Base-by-base conservation (phyloP, 192 early-diverging fungal species). In the Pilobolus umbonatus region DNA sequence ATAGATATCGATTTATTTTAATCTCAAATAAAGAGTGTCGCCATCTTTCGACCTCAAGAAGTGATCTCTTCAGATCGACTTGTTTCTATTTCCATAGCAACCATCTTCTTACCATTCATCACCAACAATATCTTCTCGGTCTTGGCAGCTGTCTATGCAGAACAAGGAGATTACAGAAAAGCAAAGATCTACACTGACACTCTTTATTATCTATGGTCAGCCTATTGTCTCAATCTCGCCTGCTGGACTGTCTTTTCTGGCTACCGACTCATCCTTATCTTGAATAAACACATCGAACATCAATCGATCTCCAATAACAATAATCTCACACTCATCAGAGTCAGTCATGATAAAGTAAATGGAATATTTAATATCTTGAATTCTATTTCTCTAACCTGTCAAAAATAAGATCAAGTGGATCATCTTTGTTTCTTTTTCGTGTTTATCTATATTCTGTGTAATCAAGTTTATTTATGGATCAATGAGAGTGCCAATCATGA, bases 81-180 rank as follows among this genome's bases (percentile, higher is more conserved):
- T 17, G 56, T 58, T 59, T 31, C 50, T 9, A 14, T 64, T 4
- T 52, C 55, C 2, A 35, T 57, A 29, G 22, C 34, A 1, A 29
- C 53, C 14, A n/a, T 69, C 34, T 12, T 57, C 1, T 25, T 36
- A 30, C 67, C 67, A 15, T 54, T 69, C 31, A 59, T 69, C 8
- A 62, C 67, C n/a, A 71, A 71, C 31, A 71, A 71, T 40, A 48
- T 60, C 15, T 55, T 40, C 19, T 55, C 58, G 14, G 38, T 71
- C 38, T 10, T 28, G 9, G 52, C 68, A 17, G 62, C 61, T 9
- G 29, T 57, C 5, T 65, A 35, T 57, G 68, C 68, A 31, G 42
- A 55, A 19, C 30, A 19, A 15, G 57, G 57, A 9, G 32, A 71
- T 25, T 24, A 29, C 10, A 24, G 19, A 17, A 50, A 24, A 34